Evolutionary conservation across 768 basidiomycete genomes (phyloP), one percentile per base, ranked within the genome.

Genomic region (Epithele typhae): DNA sequence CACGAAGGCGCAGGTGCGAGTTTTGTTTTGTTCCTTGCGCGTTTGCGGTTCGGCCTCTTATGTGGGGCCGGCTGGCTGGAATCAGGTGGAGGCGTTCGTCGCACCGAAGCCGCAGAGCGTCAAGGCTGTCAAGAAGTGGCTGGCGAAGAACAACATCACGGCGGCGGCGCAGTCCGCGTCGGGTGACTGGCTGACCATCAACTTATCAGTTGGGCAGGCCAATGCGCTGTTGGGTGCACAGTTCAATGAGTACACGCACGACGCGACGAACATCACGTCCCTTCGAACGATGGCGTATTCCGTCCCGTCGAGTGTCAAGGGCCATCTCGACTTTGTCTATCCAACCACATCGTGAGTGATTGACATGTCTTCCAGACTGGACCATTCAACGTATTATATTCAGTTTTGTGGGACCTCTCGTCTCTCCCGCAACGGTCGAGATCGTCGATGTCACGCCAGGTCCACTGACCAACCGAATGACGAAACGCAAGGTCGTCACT

Each of bases 11-110:
- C 57, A 66, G 58, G 68, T 68, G 43, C 5, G 24, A 24, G 18
- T 17, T 30, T 7, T 30, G 27, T 7, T n/a, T n/a, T n/a, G n/a
- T n/a, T n/a, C n/a, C n/a, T n/a, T n/a, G n/a, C n/a, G n/a, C n/a
- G n/a, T n/a, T n/a, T n/a, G n/a, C n/a, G n/a, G n/a, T n/a, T n/a
- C n/a, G n/a, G n/a, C n/a, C n/a, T n/a, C n/a, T n/a, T n/a, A n/a
- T n/a, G n/a, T n/a, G n/a, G n/a, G n/a, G n/a, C n/a, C n/a, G n/a
- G n/a, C n/a, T n/a, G n/a, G n/a, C n/a, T n/a, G n/a, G n/a, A n/a
- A n/a, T 2, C 37, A 60, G 59, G 80, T 81, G 2, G 81, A 85
- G 36, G 71, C 56, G 1, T 49, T 54, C 43, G 54, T 56, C 12
- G 43, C 54, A 1, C 64, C 65, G 0, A 44, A 49, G 18, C 19